Evolutionary conservation across 768 basidiomycete species (phyloP), one percentile per base, ranked within the genome.

Genomic region (Agaricus subrufescens): DNA sequence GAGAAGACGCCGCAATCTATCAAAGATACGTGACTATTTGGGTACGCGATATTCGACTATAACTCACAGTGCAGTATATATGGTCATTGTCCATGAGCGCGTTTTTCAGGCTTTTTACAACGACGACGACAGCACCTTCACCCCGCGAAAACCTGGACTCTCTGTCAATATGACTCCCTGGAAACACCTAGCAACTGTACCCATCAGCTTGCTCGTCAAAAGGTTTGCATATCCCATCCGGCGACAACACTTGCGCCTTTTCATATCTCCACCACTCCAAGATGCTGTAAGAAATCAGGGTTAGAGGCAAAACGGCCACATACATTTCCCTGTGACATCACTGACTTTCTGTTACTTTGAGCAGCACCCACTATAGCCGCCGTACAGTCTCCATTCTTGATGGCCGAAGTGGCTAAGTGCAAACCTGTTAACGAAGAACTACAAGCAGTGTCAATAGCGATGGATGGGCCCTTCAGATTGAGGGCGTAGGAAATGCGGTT

Each of bases 381-480:
- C 30, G 78, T 73, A 31, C 79, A 72, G 39, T 81, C 80, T 1
- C 77, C 78, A 30, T 62, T 65, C 25, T 65, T 65, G 5, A 82
- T 65, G 0, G 76, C 72, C 30, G 75, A 73, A 1, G 80, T 67
- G 2, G 76, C 80, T n/a, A 82, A 69, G 63, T 82, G 80, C 46
- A 77, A 66, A 1, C 77, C 77, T 4, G 69, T 73, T 15, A 76
- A 62, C 12, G 69, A 71, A 19, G 78, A 80, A 37, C 76, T 80
- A 58, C 81, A 82, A 1, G 78, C 78, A 0, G 77, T 80, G 57
- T 82, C 80, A 0, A 74, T 60, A 4, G 79, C 75, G 34, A 81
- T 57, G 4, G 81, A 82, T 11, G 81, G 81, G 9, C 80, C 80
- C 2, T 63, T 46, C 9, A 73, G 58, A 57, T 75, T 72, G 10